phyloP scores from a whole-genome alignment of 345 rosid species.

The Aquilaria sinensis region DNA sequence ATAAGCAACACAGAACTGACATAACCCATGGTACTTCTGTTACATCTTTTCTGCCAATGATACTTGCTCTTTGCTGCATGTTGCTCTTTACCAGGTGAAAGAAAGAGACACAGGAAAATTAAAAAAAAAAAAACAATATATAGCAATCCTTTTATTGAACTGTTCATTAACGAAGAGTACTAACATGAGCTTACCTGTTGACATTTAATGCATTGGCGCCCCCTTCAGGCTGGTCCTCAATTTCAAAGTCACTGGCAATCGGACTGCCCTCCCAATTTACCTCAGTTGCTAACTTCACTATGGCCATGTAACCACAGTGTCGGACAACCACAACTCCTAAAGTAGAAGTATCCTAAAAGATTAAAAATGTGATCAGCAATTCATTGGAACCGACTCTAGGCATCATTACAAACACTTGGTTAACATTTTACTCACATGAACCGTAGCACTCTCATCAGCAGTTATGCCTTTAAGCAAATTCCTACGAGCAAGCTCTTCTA shows the following conservation, averaged over 20 bases:
- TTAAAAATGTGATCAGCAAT: slow-evolving; percentile 23
- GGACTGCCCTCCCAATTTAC: slow-evolving; percentile 42
- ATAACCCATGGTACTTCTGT: too few species aligned
- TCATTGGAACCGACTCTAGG: slow-evolving; percentile 19
- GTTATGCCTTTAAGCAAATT: slow-evolving; percentile 94
- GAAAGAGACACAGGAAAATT: too few species aligned
- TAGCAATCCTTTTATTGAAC: not conserved
- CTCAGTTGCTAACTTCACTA: slow-evolving; percentile 62
- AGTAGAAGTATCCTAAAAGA: slow-evolving; percentile 76
- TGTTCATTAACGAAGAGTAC: slow-evolving; percentile 3
- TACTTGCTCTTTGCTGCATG: too few species aligned
- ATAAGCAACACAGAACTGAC: too few species aligned
- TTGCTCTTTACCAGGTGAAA: too few species aligned
- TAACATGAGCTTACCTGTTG: slow-evolving; percentile 52
- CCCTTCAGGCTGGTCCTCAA: slow-evolving; percentile 89
- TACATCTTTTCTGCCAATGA: too few species aligned
- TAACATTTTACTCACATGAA: slow-evolving; percentile 57
- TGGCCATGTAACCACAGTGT: slow-evolving; percentile 79
- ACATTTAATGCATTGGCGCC: slow-evolving; percentile 88
- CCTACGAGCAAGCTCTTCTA: slow-evolving; percentile 53
- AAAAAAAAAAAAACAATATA: too few species aligned
- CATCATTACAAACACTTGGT: slow-evolving; percentile 15
- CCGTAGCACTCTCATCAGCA: slow-evolving; percentile 92
- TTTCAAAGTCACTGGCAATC: slow-evolving; percentile 55
- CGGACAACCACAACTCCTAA: slow-evolving; percentile 83